Evolutionary conservation across 768 basidiomycete species (phyloP).

Genomic region (Albatrellus ellisii): DNA sequence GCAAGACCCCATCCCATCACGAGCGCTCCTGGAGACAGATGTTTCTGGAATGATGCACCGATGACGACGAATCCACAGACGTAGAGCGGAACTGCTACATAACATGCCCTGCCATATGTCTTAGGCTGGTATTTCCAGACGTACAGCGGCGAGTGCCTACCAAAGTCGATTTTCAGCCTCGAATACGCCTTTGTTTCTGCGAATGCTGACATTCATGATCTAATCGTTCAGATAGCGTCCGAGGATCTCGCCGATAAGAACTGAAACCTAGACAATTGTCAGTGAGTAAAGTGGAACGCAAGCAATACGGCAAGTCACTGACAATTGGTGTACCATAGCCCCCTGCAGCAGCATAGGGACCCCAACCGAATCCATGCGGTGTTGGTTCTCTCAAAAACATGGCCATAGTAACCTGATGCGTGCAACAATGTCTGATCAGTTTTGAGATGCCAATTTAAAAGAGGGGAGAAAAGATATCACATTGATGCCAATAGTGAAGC

Average conservation of each 20-base stretch:
- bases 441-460: not conserved
- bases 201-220: constrained; percentile 29
- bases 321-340: constrained; percentile 43
- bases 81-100: constrained; percentile 44
- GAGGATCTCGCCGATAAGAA: constrained; percentile 34
- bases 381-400: constrained; percentile 45
- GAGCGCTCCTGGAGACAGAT: constrained; percentile 34
- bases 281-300: not conserved
- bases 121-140: not conserved
- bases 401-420: constrained; percentile 41
- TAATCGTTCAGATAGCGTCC: constrained; percentile 38
- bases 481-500: constrained; percentile 50
- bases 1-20: constrained; percentile 59
- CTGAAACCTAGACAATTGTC: constrained; percentile 24
- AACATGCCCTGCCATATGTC: constrained; percentile 33
- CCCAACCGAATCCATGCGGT: constrained; percentile 39
- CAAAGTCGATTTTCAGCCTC: constrained; percentile 43
- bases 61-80: constrained; percentile 45
- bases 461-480: constrained; percentile 15
- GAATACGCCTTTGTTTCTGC: constrained; percentile 35
- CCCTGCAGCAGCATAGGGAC: constrained; percentile 34
- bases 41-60: constrained; percentile 39
- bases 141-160: constrained; percentile 20
- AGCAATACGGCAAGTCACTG: constrained; percentile 8
- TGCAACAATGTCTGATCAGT: not conserved